These are phyloP conservation scores for Balakata baccata DNA, from an alignment of 345 rosid genomes.

Conservation along the genomic window DNA sequence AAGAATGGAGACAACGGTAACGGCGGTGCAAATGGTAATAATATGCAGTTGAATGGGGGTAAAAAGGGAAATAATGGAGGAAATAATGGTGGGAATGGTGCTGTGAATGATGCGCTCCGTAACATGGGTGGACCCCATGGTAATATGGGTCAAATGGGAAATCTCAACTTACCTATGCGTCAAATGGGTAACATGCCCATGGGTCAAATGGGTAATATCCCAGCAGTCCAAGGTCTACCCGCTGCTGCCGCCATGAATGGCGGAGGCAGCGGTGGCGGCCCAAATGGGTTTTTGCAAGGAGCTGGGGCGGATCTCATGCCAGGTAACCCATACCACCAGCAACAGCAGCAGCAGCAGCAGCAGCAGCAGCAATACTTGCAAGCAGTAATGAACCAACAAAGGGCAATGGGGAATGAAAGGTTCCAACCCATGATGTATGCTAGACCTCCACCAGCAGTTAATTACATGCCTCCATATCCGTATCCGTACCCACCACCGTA, in stretches of 20 bases:
- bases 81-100: conserved; percentile 39
- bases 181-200: no score
- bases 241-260: conserved; percentile 44
- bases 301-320: conserved; percentile 60
- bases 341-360: conserved; percentile 40
- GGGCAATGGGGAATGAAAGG: conserved; percentile 77
- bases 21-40: conserved; percentile 38
- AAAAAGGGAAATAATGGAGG: conserved; percentile 47
- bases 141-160: conserved; percentile 46
- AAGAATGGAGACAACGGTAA: conserved; percentile 32
- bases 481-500: conserved; percentile 36
- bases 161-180: no score
- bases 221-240: conserved; percentile 79
- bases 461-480: conserved; percentile 70
- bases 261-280: conserved; percentile 35
- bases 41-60: conserved; percentile 40
- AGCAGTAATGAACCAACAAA: conserved; percentile 84
- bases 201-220: no score
- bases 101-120: conserved; percentile 41
- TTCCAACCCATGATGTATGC: conserved; percentile 95
- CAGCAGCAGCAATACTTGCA: conserved; percentile 64
- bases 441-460: conserved; percentile 75
- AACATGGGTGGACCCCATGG: conserved; percentile 15
- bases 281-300: conserved; percentile 53
- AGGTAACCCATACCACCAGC: conserved; percentile 58